Evolutionary conservation across 2,329 filamentous ascomycete genomes (phyloP), one percentile per base, ranked within the genome.

Genomic region (Aspergillus sp.): DNA sequence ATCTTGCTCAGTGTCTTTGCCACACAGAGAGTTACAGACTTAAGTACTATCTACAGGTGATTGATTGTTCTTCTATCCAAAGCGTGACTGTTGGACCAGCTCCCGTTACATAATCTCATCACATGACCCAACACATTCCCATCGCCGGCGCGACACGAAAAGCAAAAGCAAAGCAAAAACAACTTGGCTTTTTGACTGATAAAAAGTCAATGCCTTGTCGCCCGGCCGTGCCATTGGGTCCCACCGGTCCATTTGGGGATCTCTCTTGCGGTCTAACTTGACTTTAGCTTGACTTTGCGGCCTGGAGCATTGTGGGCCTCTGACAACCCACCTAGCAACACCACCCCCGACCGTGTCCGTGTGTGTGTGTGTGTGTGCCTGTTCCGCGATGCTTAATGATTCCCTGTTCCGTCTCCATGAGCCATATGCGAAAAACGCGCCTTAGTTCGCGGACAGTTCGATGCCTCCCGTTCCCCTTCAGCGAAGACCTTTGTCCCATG

Each of bases 381-480:
- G 32, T 36, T 36, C 32, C 74, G 76, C 75, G 69, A 79, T 78
- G 74, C 70, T 74, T 70, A 36, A 36, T 36, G 69, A 70, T 72
- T 68, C 72, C 65, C 68, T 69, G 69, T 63, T 61, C 69, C 70
- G 76, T 70, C 72, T 77, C 72, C 72, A 78, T 79, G 78, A 74
- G 64, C 75, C 68, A 72, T 69, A 67, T 76, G 72, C 75, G 75
- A 74, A 72, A 70, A 73, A 73, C 76, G 77, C 78, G 76, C 76
- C 70, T 67, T 78, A 78, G 73, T 71, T 74, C 77, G 76, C 78
- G 75, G 72, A 76, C 70, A 74, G 75, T 76, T 80, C 79, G 75
- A 82, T 82, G 80, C 78, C 79, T 81, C 78, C 78, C 75, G 77
- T 75, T 73, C 70, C 76, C 63, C 69, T 73, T 68, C 76, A 78